Evolutionary conservation across 208 protist species (phyloP).

Genomic region (Wallacemonas sp.): DNA sequence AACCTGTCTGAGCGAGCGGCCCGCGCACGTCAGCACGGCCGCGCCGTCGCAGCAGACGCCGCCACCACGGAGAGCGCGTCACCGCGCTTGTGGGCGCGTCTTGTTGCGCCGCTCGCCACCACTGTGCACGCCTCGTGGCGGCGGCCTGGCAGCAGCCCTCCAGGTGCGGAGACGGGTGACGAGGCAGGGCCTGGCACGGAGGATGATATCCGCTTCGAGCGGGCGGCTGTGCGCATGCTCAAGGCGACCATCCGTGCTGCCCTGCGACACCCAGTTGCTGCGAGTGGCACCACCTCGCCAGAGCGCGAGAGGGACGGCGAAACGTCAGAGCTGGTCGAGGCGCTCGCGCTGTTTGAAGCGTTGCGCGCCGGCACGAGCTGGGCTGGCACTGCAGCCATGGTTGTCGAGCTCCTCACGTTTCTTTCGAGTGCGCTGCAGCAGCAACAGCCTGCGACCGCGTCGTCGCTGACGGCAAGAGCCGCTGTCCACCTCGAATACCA

Average conservation of each 20-base stretch:
- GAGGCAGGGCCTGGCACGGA: constrained; percentile 1
- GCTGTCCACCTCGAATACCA: neutral
- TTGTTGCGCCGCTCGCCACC: constrained; percentile 1
- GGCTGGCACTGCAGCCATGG: constrained; percentile 38
- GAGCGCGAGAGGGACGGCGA: neutral
- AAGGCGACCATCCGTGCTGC: constrained; percentile 52
- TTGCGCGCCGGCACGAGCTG: constrained; percentile 37
- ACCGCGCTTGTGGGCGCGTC: neutral
- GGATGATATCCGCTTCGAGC: constrained; percentile 35
- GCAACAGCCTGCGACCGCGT: too few relatives aligned
- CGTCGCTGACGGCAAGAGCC: neutral
- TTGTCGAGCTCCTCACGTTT: constrained; percentile 35
- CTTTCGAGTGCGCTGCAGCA: constrained; percentile 13
- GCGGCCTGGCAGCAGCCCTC: neutral
- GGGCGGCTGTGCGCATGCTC: constrained; percentile 46
- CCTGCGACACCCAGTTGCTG: constrained; percentile 23
- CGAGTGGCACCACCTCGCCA: neutral
- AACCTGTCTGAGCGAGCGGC: constrained; percentile 22
- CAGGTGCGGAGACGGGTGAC: neutral
- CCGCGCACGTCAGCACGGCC: constrained; percentile 13
- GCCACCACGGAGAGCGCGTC: too few relatives aligned
- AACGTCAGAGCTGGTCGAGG: constrained; percentile 22
- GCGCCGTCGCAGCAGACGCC: too few relatives aligned
- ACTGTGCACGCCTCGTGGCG: neutral
- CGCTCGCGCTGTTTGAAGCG: constrained; percentile 36